Percentiles rank a stretch among this genome's conserved stretches.
Evolutionary conservation across 2,329 filamentous ascomycete genomes (phyloP).

Genomic region (Ophiostoma angusticollis): DNA sequence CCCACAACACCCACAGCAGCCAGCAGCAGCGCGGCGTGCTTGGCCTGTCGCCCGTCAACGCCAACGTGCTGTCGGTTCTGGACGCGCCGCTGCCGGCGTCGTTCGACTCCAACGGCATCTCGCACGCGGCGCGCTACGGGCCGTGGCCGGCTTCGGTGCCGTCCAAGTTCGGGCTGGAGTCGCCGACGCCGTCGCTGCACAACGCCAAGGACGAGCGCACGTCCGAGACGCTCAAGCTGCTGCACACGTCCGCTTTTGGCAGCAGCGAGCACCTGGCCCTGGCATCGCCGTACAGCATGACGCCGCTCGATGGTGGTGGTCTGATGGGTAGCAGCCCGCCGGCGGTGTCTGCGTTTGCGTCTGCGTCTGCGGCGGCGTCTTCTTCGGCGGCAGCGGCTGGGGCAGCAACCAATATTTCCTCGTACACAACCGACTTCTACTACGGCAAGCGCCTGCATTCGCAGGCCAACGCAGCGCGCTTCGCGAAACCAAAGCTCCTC

Average conservation of each 20-base stretch:
- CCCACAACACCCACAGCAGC: no score
- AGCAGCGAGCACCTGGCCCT: constrained; percentile 55
- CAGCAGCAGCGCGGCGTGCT: constrained; percentile 43
- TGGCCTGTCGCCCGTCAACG: constrained; percentile 63
- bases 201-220: constrained; percentile 47
- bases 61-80: constrained; percentile 68
- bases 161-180: constrained; percentile 80
- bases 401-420: no score
- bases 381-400: no score
- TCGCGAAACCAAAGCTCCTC: constrained; percentile 54
- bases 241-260: constrained; percentile 56
- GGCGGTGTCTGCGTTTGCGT: no score
- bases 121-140: constrained; percentile 77
- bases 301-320: no score
- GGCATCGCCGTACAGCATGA: no score
- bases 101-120: constrained; percentile 92
- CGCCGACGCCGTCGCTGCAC: constrained; percentile 62
- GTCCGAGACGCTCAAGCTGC: constrained; percentile 49
- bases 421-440: constrained; percentile 38
- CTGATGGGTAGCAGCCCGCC: constrained; percentile 32
- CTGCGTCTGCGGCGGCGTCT: no score
- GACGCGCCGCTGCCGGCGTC: constrained; percentile 89
- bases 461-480: constrained; percentile 47
- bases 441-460: constrained; percentile 59
- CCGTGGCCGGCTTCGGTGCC: constrained; percentile 89